phyloP scores from a whole-genome alignment of 805 yeast genomes.

The Nakazawaea peltata region DNA sequence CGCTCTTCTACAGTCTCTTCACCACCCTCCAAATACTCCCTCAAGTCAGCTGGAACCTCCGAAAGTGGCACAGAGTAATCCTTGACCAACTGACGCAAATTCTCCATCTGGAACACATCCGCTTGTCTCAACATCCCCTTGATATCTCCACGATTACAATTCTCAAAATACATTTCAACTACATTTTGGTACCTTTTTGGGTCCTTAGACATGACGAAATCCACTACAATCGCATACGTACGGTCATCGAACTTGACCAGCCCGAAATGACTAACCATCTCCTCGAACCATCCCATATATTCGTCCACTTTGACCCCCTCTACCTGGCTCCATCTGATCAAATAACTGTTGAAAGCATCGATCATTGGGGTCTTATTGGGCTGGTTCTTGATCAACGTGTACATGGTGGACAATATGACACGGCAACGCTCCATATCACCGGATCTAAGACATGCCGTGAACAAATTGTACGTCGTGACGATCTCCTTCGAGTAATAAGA shows the following conservation, averaged over 20 bases:
- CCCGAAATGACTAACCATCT: constrained; percentile 23
- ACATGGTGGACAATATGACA: constrained; percentile 53
- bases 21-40: constrained; percentile 17
- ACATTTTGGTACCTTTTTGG: neutral
- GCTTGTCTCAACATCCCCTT: constrained; percentile 34
- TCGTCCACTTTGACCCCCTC: constrained; percentile 32
- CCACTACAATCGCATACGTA: constrained; percentile 53
- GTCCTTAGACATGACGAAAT: constrained; percentile 21
- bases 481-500: constrained; percentile 41
- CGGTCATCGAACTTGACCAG: constrained; percentile 38
- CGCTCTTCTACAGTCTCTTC: constrained; percentile 11
- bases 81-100: constrained; percentile 23
- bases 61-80: constrained; percentile 13
- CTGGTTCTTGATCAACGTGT: constrained; percentile 22
- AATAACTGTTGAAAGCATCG: constrained; percentile 9
- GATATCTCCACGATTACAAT: constrained; percentile 6
- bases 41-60: constrained; percentile 27
- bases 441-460: constrained; percentile 70
- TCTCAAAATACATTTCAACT: constrained; percentile 3
- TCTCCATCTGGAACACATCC: constrained; percentile 45
- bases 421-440: constrained; percentile 65
- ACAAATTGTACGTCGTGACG: constrained; percentile 63
- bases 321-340: constrained; percentile 26
- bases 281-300: constrained; percentile 32
- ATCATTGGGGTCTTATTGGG: constrained; percentile 8